A percentile compares a stretch with the other conserved stretches of the same genome.
These are phyloP conservation scores for Pseudogymnoascus sp. DNA, from an alignment of 2,329 filamentous ascomycete species.

Conservation along the genomic window DNA sequence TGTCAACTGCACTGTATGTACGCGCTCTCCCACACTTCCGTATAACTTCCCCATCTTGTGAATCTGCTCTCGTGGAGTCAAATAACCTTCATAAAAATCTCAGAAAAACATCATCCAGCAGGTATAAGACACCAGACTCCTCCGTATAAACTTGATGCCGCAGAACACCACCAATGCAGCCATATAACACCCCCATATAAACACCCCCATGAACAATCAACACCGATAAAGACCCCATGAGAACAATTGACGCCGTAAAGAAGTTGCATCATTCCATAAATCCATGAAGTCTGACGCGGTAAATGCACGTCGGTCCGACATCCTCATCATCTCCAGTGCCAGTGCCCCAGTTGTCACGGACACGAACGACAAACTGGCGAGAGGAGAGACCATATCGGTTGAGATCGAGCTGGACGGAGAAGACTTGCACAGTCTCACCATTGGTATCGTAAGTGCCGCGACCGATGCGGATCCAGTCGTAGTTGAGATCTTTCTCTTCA, in stretches of 20 bases:
- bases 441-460: constrained; percentile 46
- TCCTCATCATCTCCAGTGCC: constrained; percentile 27
- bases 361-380: constrained; percentile 46
- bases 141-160: constrained; percentile 1
- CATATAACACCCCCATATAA: constrained; percentile 3
- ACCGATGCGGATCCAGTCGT: constrained; percentile 49
- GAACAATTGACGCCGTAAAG: not conserved
- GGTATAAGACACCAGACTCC: no score
- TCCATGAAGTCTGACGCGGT: constrained; percentile 53
- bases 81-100: not conserved
- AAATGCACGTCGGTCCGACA: constrained; percentile 55
- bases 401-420: constrained; percentile 46
- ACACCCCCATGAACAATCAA: not conserved
- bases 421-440: constrained; percentile 39
- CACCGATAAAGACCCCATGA: not conserved
- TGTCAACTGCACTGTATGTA: no score
- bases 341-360: constrained; percentile 49
- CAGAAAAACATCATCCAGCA: no score
- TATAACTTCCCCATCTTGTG: no score
- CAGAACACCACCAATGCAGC: not conserved
- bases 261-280: constrained; percentile 21
- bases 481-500: constrained; percentile 26
- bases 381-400: constrained; percentile 41
- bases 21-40: no score
- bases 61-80: no score